These are phyloP conservation scores for Parathielavia appendiculata DNA, from an alignment of 495 filamentous ascomycete genomes.

Conservation along the genomic window DNA sequence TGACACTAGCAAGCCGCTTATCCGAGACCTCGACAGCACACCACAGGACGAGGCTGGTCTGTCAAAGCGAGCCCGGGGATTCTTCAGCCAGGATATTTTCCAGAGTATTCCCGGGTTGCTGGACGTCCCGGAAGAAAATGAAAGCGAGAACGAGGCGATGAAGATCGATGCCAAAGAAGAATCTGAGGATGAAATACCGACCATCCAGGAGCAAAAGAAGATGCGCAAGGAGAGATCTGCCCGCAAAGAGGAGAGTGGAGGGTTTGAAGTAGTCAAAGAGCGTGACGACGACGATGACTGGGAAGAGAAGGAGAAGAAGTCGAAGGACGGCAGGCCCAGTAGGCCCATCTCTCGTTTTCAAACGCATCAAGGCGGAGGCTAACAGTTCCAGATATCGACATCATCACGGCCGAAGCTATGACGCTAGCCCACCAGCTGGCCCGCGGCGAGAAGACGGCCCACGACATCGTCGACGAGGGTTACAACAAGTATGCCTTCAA, in stretches of 20 bases:
- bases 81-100: conserved; percentile 96
- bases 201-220: conserved; percentile 18
- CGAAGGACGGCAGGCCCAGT: conserved; percentile 64
- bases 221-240: conserved; percentile 5
- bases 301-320: conserved; percentile 63
- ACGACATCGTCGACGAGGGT: conserved; percentile 78
- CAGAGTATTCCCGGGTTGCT: conserved; percentile 63
- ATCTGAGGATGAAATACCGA: conserved; percentile 19
- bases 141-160: no score
- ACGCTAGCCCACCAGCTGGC: conserved; percentile 91
- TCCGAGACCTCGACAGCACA: conserved; percentile 49
- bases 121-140: conserved; percentile 39
- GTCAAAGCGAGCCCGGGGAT: conserved; percentile 75
- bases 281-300: conserved; percentile 55
- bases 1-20: conserved; percentile 36
- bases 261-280: conserved; percentile 53
- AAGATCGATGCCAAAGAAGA: conserved; percentile 6
- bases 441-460: conserved; percentile 69
- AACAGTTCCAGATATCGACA: conserved; percentile 75
- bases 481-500: conserved; percentile 92
- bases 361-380: conserved; percentile 22
- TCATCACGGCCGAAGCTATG: conserved; percentile 99
- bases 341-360: conserved; percentile 30
- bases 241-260: conserved; percentile 19
- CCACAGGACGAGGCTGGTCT: conserved; percentile 50